Evolutionary conservation across 2,329 filamentous ascomycete genomes (phyloP), one percentile per base, ranked within the genome.

Genomic region (Alternaria sp.): DNA sequence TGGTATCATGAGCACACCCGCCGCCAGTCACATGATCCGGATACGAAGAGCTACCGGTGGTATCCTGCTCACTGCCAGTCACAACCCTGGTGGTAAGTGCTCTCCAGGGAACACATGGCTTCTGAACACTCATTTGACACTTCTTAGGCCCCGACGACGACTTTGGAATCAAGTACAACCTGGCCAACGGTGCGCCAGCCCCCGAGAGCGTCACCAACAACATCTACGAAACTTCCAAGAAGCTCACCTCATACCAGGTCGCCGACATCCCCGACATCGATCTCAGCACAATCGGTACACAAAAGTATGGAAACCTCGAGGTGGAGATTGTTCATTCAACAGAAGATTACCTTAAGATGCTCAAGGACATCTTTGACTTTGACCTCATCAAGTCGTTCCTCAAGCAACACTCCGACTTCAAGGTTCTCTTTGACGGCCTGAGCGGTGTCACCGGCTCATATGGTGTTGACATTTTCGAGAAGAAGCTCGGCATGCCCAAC

Each of bases 141-240:
- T 3, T 14, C 13, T 6, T 70, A 96, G 92, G 93, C 51, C 95
- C 95, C 62, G 90, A 87, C 70, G 90, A 95, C 78, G 95, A 99
- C 81, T 99, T 99, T 73, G 95, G 95, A 71, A 99, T 99, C 88
- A 99, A 99, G 84, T 99, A 99, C 87, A 99, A 99, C 85, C 85
- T 99, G 59, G 85, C 92, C 78, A 98, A 99, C 76, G 95, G 95
- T 72, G 95, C 93, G 56, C 95, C 95, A 41, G 95, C 95, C 56
- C 95, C 95, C 58, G 95, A 99, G 80, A 90, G 91, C 54, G 92
- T 99, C 67, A 99, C 95, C 69, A 96, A 99, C 88, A 97, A 96
- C 84, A 98, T 99, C 79, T 98, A 87, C 82, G 92, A 94, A 72
- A 88, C 89, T 61, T 94, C 94, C 70, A 98, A 97, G 85, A 88